Evolutionary conservation across 495 filamentous ascomycete species (phyloP).

Genomic region (Glonium stellatum): DNA sequence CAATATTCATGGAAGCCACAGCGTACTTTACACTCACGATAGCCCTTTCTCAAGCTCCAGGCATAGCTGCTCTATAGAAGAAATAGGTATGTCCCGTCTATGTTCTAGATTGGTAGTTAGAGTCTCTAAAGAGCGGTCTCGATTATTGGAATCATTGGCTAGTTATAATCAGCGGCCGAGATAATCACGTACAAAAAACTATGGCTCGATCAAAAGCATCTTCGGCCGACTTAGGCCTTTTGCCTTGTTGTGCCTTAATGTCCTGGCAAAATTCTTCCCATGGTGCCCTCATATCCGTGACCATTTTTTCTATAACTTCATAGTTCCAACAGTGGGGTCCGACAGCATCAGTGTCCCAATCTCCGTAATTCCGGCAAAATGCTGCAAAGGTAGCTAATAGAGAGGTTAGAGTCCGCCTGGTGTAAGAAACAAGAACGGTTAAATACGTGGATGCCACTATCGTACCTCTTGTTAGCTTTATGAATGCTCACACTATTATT

Average conservation of each 20-base stretch:
- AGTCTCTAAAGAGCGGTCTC: neutral
- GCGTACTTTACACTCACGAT: neutral
- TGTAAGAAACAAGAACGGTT: neutral
- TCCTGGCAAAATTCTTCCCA: slow-evolving; percentile 23
- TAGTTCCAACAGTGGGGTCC: slow-evolving; percentile 37
- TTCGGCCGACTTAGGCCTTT: neutral
- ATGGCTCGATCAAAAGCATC: neutral
- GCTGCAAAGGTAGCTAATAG: slow-evolving; percentile 28
- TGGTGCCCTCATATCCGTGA: slow-evolving; percentile 20
- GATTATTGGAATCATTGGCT: neutral
- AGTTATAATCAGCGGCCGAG: neutral
- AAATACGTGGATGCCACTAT: slow-evolving; percentile 13
- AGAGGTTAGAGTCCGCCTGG: neutral
- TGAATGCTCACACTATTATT: neutral
- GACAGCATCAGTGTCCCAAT: slow-evolving; percentile 19
- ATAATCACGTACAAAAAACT: neutral
- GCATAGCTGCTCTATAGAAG: slow-evolving; percentile 1
- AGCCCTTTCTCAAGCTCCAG: slow-evolving; percentile 6
- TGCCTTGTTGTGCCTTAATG: neutral
- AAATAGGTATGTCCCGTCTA: slow-evolving; percentile 1
- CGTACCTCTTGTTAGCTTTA: neutral
- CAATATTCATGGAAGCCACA: neutral
- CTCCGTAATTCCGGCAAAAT: slow-evolving; percentile 36
- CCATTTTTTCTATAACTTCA: slow-evolving; percentile 37
- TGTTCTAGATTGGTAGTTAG: slow-evolving; percentile 2